Evolutionary conservation across 1,284 basidiomycete species (phyloP).

Genomic region (Pisolithus thermaeus): DNA sequence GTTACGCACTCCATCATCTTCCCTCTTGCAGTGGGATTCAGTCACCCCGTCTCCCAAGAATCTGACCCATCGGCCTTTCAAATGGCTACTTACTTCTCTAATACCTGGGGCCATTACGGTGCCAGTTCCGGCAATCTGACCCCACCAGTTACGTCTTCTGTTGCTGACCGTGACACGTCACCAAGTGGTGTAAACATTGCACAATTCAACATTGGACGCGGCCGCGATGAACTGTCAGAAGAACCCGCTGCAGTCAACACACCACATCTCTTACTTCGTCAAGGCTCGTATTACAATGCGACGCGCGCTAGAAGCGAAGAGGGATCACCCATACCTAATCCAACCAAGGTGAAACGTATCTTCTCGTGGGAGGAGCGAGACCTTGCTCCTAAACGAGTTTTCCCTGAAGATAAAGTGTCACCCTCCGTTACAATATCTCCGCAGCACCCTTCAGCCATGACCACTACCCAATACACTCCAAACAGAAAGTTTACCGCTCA

Average conservation of each 20-base stretch:
- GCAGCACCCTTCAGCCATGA: slow-evolving; percentile 18
- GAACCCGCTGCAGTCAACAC: slow-evolving; percentile 52
- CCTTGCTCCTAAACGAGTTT: slow-evolving; percentile 62
- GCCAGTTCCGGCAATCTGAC: slow-evolving; percentile 31
- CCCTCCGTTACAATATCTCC: slow-evolving; percentile 44
- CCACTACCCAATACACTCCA: slow-evolving; percentile 31
- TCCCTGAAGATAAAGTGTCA: slow-evolving; percentile 65
- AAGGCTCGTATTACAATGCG: slow-evolving; percentile 61
- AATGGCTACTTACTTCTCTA: slow-evolving; percentile 63
- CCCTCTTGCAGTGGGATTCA: slow-evolving; percentile 62
- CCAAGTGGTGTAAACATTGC: slow-evolving; percentile 18
- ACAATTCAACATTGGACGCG: slow-evolving; percentile 27
- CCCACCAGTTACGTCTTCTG: too few relatives aligned
- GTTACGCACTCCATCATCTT: slow-evolving; percentile 36
- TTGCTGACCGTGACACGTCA: slow-evolving; percentile 18
- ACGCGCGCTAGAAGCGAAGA: slow-evolving; percentile 32
- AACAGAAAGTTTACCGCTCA: slow-evolving; percentile 16
- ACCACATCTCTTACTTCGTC: slow-evolving; percentile 51
- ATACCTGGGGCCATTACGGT: slow-evolving; percentile 61
- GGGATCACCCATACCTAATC: slow-evolving; percentile 57
- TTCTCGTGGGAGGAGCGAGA: slow-evolving; percentile 90
- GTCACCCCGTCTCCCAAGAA: slow-evolving; percentile 65
- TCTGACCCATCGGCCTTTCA: slow-evolving; percentile 48
- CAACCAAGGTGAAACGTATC: slow-evolving; percentile 66
- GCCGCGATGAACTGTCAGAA: slow-evolving; percentile 50